Evolutionary conservation across 2,329 filamentous ascomycete species (phyloP), one percentile per base, ranked within the genome.

Genomic region (Alternaria sp.): DNA sequence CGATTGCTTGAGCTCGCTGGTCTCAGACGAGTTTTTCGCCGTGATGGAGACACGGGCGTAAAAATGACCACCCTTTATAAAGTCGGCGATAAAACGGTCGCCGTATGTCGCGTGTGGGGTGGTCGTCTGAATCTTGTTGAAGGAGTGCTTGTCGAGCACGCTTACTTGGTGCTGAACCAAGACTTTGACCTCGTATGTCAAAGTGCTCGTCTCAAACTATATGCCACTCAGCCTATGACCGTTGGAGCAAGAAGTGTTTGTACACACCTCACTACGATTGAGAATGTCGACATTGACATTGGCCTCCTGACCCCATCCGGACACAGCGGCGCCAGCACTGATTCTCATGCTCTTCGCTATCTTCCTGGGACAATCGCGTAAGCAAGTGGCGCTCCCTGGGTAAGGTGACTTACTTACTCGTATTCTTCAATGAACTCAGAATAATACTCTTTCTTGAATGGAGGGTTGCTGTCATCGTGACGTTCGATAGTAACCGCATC

Each of bases 81-180:
- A 49, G 3, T 49, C 32, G 12, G 47, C 14, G 8, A 49, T 49
- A 6, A 38, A 49, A 38, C 47, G 47, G 6, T 49, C 47, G 12
- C 47, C 47, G 18, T 49, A 49, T 26, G 12, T 49, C 20, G 5
- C 20, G 3, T 49, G n/a, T 1, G 12, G 12, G 20, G 26, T 49
- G 14, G 1, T 3, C 18, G 32, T 49, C 32, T 49, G 9, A 2
- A 49, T 49, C 14, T 49, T 18, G 32, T 49, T 49, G 47, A 49
- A 49, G n/a, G 47, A 36, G n/a, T 38, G 32, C 18, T 12, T 49
- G 3, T 49, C 47, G 6, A 16, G 1, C 32, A 49, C 47, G 32
- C 47, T n/a, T 3, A 49, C 47, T 38, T 49, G 47, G 18, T 49
- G 47, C 47, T 38, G 47, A 26, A 49, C 47, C 18, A 49, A n/a